Evolutionary conservation across 768 basidiomycete species (phyloP).

Genomic region (Rhizopogon vesiculosus): DNA sequence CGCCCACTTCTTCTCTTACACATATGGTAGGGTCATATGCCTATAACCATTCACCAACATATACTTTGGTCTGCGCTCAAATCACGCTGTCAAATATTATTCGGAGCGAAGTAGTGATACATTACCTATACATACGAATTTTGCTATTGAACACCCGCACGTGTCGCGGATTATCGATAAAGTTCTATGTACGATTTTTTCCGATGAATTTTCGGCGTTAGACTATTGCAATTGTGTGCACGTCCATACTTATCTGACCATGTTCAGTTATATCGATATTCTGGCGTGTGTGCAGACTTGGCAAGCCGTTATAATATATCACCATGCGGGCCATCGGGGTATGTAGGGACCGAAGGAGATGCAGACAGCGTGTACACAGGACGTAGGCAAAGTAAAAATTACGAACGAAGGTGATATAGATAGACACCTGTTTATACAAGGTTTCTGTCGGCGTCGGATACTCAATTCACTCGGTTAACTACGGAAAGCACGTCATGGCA

Average conservation of each 20-base stretch:
- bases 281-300: neutral
- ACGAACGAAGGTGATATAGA: too few species aligned
- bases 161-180: neutral
- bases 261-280: slow-evolving; percentile 1
- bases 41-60: neutral
- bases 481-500: neutral
- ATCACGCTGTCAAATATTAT: neutral
- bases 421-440: too few species aligned
- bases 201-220: too few species aligned
- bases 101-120: neutral
- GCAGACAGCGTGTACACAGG: too few species aligned
- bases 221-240: neutral
- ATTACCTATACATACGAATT: neutral
- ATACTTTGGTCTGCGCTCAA: neutral
- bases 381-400: too few species aligned
- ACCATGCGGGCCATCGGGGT: neutral
- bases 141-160: neutral
- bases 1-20: neutral
- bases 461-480: too few species aligned
- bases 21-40: neutral
- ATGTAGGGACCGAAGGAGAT: neutral
- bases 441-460: too few species aligned
- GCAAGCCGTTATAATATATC: neutral
- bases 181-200: too few species aligned
- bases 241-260: neutral